These are phyloP conservation scores for Aspergillus texensis DNA, from an alignment of 2,329 filamentous ascomycete species.

Conservation along the genomic window DNA sequence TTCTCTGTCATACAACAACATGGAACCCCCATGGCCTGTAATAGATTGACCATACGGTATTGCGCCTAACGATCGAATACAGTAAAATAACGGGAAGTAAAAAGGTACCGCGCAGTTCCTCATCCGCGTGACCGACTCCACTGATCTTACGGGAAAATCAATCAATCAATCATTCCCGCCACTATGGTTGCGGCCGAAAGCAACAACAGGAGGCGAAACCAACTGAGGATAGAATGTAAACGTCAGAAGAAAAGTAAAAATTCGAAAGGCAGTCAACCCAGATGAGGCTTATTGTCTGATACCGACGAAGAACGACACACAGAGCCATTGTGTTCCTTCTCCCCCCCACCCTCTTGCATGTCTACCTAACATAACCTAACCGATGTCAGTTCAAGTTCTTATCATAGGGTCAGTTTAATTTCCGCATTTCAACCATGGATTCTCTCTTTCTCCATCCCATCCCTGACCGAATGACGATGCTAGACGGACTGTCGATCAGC, in stretches of 20 bases:
- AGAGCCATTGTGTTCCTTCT: not conserved
- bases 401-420: not conserved
- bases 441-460: not conserved
- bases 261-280: not conserved
- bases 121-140: not conserved
- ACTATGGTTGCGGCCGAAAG: not conserved
- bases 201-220: not conserved
- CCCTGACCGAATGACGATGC: constrained; percentile 20
- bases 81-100: not conserved
- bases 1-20: not conserved
- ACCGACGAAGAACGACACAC: not conserved
- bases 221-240: not conserved
- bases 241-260: not conserved
- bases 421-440: not conserved
- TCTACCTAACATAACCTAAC: not conserved
- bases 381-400: not conserved
- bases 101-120: not conserved
- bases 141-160: not conserved
- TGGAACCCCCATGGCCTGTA: not conserved
- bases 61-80: not conserved
- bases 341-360: not conserved
- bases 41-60: not conserved
- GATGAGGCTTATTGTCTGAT: not conserved
- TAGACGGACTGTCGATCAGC: constrained; percentile 17
- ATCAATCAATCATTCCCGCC: not conserved